Conservation (phyloP, 495 filamentous ascomycete species). For the Filosporella fistucella region DNA sequence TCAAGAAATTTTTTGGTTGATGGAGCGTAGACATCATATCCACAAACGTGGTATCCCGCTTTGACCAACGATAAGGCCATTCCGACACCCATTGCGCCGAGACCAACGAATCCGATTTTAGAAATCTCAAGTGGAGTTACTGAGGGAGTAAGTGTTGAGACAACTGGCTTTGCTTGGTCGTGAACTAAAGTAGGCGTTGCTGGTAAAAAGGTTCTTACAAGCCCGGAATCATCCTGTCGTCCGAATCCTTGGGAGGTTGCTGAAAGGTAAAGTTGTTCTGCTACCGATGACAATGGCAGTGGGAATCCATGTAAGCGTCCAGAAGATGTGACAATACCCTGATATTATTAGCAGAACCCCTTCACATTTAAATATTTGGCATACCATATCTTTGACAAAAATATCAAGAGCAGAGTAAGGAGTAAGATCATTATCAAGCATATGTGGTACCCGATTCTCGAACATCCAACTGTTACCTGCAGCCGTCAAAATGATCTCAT, state of each 20-base stretch:
- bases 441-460: constrained; percentile 64
- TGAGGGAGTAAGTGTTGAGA: constrained; percentile 16
- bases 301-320: constrained; percentile 56
- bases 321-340: constrained; percentile 66
- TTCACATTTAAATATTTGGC: constrained; percentile 21
- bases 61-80: constrained; percentile 76
- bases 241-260: constrained; percentile 57
- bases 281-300: constrained; percentile 57
- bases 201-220: constrained; percentile 56
- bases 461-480: constrained; percentile 80
- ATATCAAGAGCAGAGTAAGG: constrained; percentile 69
- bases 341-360: constrained; percentile 29
- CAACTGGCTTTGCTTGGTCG: constrained; percentile 32
- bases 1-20: constrained; percentile 61
- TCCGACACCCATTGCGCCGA: constrained; percentile 82
- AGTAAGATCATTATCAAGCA: constrained; percentile 63
- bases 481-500: constrained; percentile 49
- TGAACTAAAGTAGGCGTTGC: constrained; percentile 26
- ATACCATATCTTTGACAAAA: constrained; percentile 68
- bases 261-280: constrained; percentile 65
- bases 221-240: constrained; percentile 62
- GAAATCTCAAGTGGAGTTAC: constrained; percentile 28
- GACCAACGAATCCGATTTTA: constrained; percentile 58
- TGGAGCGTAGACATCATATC: constrained; percentile 67
- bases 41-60: constrained; percentile 62